Base-by-base conservation (phyloP, 2,329 filamentous ascomycete species). In the Geosmithia putterillii region DNA sequence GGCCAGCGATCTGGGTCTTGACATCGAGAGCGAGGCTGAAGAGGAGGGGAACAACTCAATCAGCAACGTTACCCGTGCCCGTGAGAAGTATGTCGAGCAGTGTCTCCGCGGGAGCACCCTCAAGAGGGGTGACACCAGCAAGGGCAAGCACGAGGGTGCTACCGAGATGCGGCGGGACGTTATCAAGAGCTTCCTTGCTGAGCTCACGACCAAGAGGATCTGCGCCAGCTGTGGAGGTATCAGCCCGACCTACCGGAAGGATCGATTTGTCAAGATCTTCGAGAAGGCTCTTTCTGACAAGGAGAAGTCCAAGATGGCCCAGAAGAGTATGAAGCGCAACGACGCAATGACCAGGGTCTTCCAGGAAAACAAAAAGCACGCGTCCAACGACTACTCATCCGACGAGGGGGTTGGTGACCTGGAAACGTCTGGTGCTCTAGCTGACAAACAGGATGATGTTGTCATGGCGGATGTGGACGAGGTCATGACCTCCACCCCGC, bases 181-280 rank as follows among this genome's bases (percentile, higher is more conserved):
- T 38, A 74, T 95, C 52, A 86, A 88, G 58, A 80, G 86, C 15
- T 94, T 98, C 51, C 71, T 95, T 47, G 75, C 74, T 43, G 76
- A 81, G 22, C 82, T 95, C 44, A 76, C 75, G 40, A 76, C 74
- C 52, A 71, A 74, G 40, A 83, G 80, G 53, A 76, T 75, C 54
- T 98, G 92, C 63, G 69, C 68, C 39, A 71, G 65, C 44, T 81
- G 76, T 51, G 65, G 68, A 41, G 84, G 83, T 22, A 77, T 92
- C 47, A 89, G 84, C 14, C 89, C 88, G 10, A 70, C 71, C 2
- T 96, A 86, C 62, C 81, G 90, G 52, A 95, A 94, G 60, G 90
- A 98, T 55, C 76, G 83, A 38, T 92, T 80, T 54, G 83, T 89
- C 57, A 98, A 96, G 62, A 88, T 98, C 43, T 98, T 96, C 61